phyloP scores from a whole-genome alignment of 2,329 filamentous ascomycete species.

The Diaporthe ampelina region DNA sequence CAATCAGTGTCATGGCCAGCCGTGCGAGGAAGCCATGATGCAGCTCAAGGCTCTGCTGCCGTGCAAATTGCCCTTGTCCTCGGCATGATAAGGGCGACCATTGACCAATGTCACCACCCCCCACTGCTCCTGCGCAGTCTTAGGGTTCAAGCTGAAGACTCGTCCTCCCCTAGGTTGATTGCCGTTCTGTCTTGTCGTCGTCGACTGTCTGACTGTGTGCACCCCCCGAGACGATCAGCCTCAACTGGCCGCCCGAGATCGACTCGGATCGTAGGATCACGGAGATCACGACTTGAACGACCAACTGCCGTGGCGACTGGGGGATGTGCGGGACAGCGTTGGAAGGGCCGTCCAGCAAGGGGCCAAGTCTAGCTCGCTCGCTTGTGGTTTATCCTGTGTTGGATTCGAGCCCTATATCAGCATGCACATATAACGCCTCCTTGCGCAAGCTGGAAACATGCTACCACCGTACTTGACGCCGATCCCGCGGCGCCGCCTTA shows the following conservation, averaged over 20 bases:
- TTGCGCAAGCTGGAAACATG: slow-evolving; percentile 45
- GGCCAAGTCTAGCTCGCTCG: neutral
- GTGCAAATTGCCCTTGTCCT: neutral
- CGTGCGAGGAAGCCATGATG: neutral
- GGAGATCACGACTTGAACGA: slow-evolving; percentile 13
- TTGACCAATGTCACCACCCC: neutral
- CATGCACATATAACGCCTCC: slow-evolving; percentile 16
- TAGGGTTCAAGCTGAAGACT: neutral
- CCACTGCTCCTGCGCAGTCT: neutral
- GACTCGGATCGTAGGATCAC: slow-evolving; percentile 33
- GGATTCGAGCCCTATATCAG: slow-evolving; percentile 22
- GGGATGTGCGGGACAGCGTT: neutral
- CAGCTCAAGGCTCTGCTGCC: neutral
- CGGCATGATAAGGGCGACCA: neutral
- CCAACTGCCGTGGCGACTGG: slow-evolving; percentile 13
- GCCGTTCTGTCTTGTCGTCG: neutral
- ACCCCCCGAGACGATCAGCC: slow-evolving; percentile 10
- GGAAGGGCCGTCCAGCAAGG: neutral
- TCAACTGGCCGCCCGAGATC: slow-evolving; percentile 26
- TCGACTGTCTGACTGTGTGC: neutral
- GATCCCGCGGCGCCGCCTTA: slow-evolving; percentile 49
- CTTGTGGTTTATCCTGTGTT: slow-evolving; percentile 2
- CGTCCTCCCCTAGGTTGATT: neutral
- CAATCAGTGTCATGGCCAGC: neutral
- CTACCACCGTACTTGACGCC: slow-evolving; percentile 46